phyloP scores from a whole-genome alignment of 257 asterid species.

The Solanum medicagineum region DNA sequence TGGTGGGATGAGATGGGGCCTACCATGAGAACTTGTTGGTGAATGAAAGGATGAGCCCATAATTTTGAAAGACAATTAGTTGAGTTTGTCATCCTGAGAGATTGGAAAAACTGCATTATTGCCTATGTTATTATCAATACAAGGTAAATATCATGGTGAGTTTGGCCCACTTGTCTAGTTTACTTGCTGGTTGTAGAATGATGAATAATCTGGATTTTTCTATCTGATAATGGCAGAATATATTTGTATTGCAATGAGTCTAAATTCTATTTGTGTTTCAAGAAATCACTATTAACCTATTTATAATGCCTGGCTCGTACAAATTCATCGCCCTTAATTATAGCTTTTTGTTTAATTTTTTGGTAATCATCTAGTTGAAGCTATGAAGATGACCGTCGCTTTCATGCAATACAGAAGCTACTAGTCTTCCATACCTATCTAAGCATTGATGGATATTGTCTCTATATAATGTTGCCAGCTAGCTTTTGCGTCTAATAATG shows the following conservation, averaged over 20 bases:
- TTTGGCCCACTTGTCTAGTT: not conserved
- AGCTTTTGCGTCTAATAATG: not conserved
- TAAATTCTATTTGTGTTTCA: not conserved
- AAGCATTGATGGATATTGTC: not conserved
- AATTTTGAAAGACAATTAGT: not conserved
- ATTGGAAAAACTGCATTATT: not conserved
- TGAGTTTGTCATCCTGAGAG: not conserved
- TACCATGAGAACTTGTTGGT: slow-evolving; percentile 14
- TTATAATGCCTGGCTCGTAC: not conserved
- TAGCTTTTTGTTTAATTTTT: not conserved
- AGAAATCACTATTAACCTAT: not conserved
- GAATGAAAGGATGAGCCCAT: not conserved
- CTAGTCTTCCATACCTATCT: not conserved
- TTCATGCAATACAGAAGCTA: not conserved
- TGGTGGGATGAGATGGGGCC: slow-evolving; percentile 4
- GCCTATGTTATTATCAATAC: not conserved
- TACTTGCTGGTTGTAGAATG: not conserved
- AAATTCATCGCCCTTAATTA: not conserved
- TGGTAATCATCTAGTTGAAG: not conserved
- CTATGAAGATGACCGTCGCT: not conserved
- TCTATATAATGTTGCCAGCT: not conserved
- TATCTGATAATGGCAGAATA: not conserved
- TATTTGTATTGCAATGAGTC: not conserved
- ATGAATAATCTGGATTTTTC: not conserved
- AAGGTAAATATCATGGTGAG: not conserved